These are phyloP conservation scores for Hypoxylon sp. DNA, from an alignment of 2,329 filamentous ascomycete genomes.

Conservation along the genomic window DNA sequence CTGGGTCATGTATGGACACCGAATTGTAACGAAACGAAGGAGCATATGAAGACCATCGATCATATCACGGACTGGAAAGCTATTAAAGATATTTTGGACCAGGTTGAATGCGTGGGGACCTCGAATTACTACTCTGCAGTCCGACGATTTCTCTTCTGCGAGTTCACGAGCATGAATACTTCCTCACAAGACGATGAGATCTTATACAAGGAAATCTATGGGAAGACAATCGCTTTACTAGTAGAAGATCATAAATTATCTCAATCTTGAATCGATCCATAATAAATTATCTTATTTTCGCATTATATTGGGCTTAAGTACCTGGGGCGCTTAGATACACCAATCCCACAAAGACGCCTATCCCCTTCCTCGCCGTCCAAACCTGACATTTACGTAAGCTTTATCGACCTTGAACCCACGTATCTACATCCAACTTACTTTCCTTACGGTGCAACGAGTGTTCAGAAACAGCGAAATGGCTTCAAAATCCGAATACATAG, in stretches of 20 bases:
- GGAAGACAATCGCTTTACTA: constrained; percentile 1
- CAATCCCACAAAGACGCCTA: too few species aligned
- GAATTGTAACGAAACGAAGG: not conserved
- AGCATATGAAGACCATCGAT: not conserved
- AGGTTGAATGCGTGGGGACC: not conserved
- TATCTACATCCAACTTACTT: too few species aligned
- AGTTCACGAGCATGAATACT: not conserved
- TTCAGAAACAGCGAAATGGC: too few species aligned
- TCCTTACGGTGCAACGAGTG: too few species aligned
- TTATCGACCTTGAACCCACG: too few species aligned
- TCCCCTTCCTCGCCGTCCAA: too few species aligned
- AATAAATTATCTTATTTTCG: not conserved
- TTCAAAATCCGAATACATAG: too few species aligned
- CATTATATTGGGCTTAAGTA: too few species aligned
- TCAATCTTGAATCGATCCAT: not conserved
- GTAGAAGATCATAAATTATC: not conserved
- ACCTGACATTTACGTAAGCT: too few species aligned
- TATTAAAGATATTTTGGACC: not conserved
- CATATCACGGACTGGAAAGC: constrained; percentile 5
- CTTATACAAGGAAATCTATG: constrained; percentile 5
- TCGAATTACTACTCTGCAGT: constrained; percentile 1
- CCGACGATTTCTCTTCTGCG: constrained; percentile 9
- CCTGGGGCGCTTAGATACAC: too few species aligned
- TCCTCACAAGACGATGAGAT: not conserved
- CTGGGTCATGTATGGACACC: constrained; percentile 2